Evolutionary conservation across 345 rosid species (phyloP), one percentile per base, ranked within the genome.

Genomic region (Triadica sebifera): DNA sequence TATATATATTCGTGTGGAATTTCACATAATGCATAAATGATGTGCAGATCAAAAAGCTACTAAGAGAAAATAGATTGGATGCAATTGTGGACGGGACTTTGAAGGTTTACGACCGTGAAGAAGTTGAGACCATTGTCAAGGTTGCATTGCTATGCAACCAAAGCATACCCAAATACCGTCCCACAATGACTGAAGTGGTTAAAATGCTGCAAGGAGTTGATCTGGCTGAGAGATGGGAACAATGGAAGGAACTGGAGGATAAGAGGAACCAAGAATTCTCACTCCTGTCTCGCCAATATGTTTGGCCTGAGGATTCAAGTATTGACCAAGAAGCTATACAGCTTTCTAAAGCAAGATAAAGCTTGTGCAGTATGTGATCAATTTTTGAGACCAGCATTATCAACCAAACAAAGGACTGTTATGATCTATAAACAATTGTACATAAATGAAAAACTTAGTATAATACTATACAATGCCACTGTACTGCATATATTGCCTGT

Each of bases 141-240:
- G 98, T 92, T 67, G 97, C 97, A 24, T 63, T 94, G 80, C 91
- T 94, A 0, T 92, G 97, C 81, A 82, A 91, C 3, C 95, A 92
- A 70, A 86, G 90, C 83, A 76, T 84, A n/a, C 97, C 93, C 0
- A 93, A 92, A 78, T 87, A 80, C 72, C 88, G 98, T 0, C 97
- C 95, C 16, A 79, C 77, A 19, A 92, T 94, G 97, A 67, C 86
- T 4, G 87, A 85, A 72, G 97, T 91, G 34, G 97, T 94, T 3
- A 83, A 88, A 70, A 85, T 94, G 98, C 85, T 92, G 71, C 84
- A 78, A 78, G 97, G 93, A 71, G 85, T 71, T 29, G 90, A 86
- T 13, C 75, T 92, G 55, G 85, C 88, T 11, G 92, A 85, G 86
- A 90, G 88, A 78, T 94, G 97, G 95, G 87, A 81, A 0, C 85